Percentiles rank a stretch among this genome's conserved stretches.
phyloP scores from a whole-genome alignment of 2,329 filamentous ascomycete species.

The Fusarium compactum region DNA sequence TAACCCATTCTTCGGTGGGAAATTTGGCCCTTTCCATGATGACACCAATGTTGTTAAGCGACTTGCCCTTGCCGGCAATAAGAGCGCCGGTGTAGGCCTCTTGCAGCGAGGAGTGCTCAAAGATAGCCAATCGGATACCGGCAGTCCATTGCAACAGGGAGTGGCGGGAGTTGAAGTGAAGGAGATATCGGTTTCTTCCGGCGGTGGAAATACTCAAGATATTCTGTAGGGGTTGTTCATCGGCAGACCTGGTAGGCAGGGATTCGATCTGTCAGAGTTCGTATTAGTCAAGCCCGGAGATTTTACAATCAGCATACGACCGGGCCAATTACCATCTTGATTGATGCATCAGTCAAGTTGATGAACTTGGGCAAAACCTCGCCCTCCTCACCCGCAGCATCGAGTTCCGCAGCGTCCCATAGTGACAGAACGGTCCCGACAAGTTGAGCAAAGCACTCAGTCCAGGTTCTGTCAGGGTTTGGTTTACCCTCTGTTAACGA shows the following conservation, averaged over 20 bases:
- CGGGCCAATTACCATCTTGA: conserved; percentile 83
- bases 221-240: conserved; percentile 88
- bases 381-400: conserved; percentile 85
- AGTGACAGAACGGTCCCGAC: conserved; percentile 94
- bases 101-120: conserved; percentile 90
- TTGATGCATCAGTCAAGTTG: conserved; percentile 95
- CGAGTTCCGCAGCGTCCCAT: conserved; percentile 94
- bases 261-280: conserved; percentile 78
- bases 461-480: conserved; percentile 89
- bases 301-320: conserved; percentile 3
- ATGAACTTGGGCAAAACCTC: conserved; percentile 93
- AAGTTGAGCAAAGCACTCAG: conserved; percentile 96
- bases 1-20: conserved; percentile 90
- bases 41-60: conserved; percentile 86
- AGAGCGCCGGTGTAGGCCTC: conserved; percentile 97
- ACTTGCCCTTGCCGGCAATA: conserved; percentile 93
- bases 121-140: conserved; percentile 92
- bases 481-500: conserved; percentile 79
- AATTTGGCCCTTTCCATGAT: conserved; percentile 86
- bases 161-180: conserved; percentile 96
- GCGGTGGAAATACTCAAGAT: conserved; percentile 96
- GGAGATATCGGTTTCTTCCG: conserved; percentile 91
- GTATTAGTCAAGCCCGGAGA: conserved; percentile 35
- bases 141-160: conserved; percentile 97
- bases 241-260: conserved; percentile 81